Evolutionary conservation across 208 protist genomes (phyloP).

Genomic region (Wallacemonas rigidus): DNA sequence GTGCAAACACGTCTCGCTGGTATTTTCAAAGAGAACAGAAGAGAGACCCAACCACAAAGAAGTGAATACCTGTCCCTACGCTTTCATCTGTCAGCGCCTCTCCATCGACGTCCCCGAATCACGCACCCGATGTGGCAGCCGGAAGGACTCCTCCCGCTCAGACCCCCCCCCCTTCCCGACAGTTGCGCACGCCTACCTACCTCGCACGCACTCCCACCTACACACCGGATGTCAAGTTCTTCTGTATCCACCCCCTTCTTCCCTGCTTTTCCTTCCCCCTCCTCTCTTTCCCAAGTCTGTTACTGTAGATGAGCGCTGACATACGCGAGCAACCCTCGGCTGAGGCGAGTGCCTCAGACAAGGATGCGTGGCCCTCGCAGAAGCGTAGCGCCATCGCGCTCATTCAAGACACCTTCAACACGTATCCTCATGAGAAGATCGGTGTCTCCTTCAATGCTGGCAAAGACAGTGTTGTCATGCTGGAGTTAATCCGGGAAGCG

Average conservation of each 20-base stretch:
- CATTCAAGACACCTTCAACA: slow-evolving; percentile 38
- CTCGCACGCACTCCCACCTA: no score
- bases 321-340: neutral
- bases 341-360: neutral
- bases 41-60: no score
- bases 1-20: slow-evolving; percentile 17
- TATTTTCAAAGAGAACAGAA: no score
- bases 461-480: slow-evolving; percentile 89
- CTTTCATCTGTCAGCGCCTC: no score
- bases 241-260: neutral
- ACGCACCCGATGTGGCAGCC: no score
- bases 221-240: no score
- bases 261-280: neutral
- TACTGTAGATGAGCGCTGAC: neutral
- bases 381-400: slow-evolving; percentile 25
- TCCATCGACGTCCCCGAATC: no score
- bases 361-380: neutral
- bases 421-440: slow-evolving; percentile 52
- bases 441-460: slow-evolving; percentile 91
- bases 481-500: slow-evolving; percentile 64
- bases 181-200: no score
- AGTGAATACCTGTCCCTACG: no score
- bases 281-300: neutral
- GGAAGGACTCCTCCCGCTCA: no score
- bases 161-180: no score